Conservation (phyloP, 352 stramenopile species). For the Lagenidium sp. region DNA sequence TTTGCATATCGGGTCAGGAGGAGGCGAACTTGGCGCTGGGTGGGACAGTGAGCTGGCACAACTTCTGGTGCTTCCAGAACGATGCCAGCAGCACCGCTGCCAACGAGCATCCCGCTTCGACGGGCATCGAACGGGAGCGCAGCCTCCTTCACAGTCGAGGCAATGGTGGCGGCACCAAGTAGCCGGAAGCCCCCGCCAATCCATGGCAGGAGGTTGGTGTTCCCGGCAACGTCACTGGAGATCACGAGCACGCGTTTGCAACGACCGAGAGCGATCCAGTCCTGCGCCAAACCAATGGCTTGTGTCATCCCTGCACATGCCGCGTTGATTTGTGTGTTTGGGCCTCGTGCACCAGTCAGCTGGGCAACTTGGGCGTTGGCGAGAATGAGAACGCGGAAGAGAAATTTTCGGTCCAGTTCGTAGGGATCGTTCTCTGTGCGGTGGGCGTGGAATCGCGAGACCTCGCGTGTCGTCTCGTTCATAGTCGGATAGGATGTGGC, state of each 20-base stretch:
- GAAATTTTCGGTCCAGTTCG: conserved; percentile 95
- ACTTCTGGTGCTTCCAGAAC: conserved; percentile 51
- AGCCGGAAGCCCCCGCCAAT: conserved; percentile 93
- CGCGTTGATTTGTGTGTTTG: conserved; percentile 96
- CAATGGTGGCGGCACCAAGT: conserved; percentile 89
- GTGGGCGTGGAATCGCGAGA: conserved; percentile 58
- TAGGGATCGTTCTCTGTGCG: conserved; percentile 56
- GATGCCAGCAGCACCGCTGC: conserved; percentile 82
- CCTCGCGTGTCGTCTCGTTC: conserved; percentile 89
- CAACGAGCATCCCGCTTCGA: conserved; percentile 93
- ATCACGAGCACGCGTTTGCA: conserved; percentile 94
- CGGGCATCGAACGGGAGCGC: conserved; percentile 90
- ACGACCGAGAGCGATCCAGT: conserved; percentile 91
- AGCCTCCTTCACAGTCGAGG: conserved; percentile 58
- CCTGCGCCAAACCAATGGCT: conserved; percentile 88
- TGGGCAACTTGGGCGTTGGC: conserved; percentile 96
- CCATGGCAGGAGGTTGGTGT: conserved; percentile 87
- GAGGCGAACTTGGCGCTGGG: conserved; percentile 42
- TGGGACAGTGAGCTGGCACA: conserved; percentile 2
- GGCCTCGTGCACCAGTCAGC: conserved; percentile 88
- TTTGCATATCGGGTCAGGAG: conserved; percentile 94
- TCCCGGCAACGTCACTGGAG: conserved; percentile 90
- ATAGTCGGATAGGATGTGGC: conserved; percentile 94
- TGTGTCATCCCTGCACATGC: conserved; percentile 93
- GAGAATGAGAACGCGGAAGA: conserved; percentile 94